A percentile compares a stretch with the other conserved stretches of the same genome.
Evolutionary conservation across 306 rosid genomes (phyloP).

Genomic region (Cicer judaicum): DNA sequence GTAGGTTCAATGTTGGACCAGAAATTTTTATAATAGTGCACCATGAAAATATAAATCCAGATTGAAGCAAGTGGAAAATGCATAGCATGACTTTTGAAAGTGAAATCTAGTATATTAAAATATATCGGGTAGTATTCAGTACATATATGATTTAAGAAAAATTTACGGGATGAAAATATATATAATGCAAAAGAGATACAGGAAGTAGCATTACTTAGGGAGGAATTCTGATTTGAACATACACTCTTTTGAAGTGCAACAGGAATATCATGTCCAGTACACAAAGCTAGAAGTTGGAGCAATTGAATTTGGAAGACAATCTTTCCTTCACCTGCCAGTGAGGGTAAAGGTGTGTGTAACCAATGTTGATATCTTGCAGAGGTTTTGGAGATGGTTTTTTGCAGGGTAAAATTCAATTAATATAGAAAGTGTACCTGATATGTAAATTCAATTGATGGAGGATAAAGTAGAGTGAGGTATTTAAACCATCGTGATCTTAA

Average conservation of each 20-base stretch:
- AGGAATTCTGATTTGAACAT: not conserved
- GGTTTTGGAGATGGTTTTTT: not conserved
- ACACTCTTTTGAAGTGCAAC: not conserved
- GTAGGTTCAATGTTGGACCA: too few species aligned
- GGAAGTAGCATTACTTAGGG: not conserved
- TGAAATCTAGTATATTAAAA: too few species aligned
- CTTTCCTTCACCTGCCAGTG: not conserved
- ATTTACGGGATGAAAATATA: too few species aligned
- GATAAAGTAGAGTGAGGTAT: too few species aligned
- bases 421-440: too few species aligned
- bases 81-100: too few species aligned
- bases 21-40: too few species aligned
- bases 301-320: not conserved
- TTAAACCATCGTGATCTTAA: too few species aligned
- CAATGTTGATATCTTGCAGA: not conserved
- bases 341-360: not conserved
- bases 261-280: not conserved
- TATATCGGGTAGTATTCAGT: too few species aligned
- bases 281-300: not conserved
- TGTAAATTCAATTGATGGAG: too few species aligned
- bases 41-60: not conserved
- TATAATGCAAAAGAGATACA: not conserved
- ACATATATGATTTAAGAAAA: too few species aligned
- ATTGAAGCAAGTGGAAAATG: not conserved
- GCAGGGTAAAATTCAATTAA: too few species aligned